Conservation (phyloP, 1,284 basidiomycete genomes). For the Boletus albobrunnescens region DNA sequence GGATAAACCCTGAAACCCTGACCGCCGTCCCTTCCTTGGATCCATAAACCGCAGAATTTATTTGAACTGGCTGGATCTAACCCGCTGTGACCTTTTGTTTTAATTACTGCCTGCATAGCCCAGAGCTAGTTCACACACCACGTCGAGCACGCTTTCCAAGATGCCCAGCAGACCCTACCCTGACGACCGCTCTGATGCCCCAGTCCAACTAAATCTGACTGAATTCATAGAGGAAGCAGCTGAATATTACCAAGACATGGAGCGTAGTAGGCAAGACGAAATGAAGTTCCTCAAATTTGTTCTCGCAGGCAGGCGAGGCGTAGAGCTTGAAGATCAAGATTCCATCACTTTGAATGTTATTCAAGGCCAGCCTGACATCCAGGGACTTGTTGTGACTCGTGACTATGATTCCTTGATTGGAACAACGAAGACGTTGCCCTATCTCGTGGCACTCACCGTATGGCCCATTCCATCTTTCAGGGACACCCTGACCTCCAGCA, state of each 20-base stretch:
- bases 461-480: background rate
- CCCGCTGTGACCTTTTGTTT: background rate
- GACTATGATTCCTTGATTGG: background rate
- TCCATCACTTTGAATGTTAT: background rate
- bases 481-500: background rate
- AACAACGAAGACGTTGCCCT: background rate
- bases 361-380: background rate
- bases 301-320: background rate
- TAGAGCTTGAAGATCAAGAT: background rate
- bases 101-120: too few species aligned
- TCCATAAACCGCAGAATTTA: too few species aligned
- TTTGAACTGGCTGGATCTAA: too few species aligned
- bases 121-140: background rate
- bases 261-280: background rate
- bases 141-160: background rate
- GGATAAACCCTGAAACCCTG: too few species aligned
- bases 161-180: background rate
- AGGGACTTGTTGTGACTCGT: background rate
- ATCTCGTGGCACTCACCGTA: background rate
- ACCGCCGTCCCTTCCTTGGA: too few species aligned
- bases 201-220: background rate
- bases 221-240: background rate
- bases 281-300: background rate
- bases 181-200: background rate
- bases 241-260: background rate